Percentiles rank a stretch among this genome's conserved stretches.
These are phyloP conservation scores for Trichoderma guizhouense DNA, from an alignment of 2,329 filamentous ascomycete species.

Conservation along the genomic window DNA sequence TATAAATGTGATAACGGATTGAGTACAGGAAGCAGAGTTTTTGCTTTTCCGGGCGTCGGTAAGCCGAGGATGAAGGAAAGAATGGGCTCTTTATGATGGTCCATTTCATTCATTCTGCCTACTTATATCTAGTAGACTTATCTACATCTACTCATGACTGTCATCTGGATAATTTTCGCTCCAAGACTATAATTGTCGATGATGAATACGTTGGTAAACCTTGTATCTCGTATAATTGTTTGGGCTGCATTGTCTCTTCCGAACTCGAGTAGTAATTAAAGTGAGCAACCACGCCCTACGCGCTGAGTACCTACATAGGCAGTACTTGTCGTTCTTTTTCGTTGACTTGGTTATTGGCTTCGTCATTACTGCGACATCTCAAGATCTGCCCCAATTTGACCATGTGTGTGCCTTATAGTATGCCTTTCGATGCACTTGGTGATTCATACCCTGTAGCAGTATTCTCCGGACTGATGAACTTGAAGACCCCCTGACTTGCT, in stretches of 20 bases:
- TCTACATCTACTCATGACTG: too few relatives aligned
- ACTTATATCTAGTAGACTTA: neutral
- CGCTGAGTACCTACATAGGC: neutral
- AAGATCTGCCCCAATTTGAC: neutral
- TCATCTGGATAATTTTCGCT: too few relatives aligned
- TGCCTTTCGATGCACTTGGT: neutral
- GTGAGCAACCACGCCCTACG: neutral
- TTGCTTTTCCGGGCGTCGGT: neutral
- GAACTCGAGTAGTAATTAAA: neutral
- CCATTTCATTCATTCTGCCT: neutral
- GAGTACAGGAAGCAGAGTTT: neutral
- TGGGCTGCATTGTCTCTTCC: neutral
- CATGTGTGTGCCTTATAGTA: neutral
- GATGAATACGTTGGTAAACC: rapidly evolving
- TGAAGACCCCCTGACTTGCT: neutral
- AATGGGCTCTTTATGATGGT: neutral
- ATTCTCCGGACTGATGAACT: neutral
- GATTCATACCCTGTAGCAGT: neutral
- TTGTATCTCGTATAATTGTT: too few relatives aligned
- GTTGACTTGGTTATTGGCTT: neutral
- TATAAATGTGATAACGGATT: neutral
- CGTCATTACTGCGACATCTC: neutral
- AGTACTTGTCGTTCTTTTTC: neutral
- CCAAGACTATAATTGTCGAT: neutral
- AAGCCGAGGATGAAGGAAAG: neutral